Evolutionary conservation across 257 asterid genomes (phyloP).

Genomic region (Nicotiana paniculata): DNA sequence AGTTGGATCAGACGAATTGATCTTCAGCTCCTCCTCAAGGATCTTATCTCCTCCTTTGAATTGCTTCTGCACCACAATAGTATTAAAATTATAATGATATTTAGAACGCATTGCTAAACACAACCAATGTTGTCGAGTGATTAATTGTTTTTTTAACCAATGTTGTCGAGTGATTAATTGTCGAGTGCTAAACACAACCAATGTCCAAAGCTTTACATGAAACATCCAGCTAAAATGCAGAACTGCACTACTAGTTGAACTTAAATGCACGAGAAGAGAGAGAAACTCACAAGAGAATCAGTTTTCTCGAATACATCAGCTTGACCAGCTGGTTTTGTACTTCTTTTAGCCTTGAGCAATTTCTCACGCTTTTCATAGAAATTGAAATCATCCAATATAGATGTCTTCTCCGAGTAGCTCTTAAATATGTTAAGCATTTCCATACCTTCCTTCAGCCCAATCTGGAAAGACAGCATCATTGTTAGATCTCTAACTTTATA

Average conservation of each 20-base stretch:
- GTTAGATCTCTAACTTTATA: not conserved
- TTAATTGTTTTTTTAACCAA: too few relatives aligned
- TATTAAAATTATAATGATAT: not conserved
- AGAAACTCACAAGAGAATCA: slow-evolving; percentile 29
- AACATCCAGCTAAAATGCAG: not conserved
- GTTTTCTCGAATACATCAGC: slow-evolving; percentile 15
- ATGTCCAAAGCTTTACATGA: not conserved
- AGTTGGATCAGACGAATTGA: slow-evolving; percentile 18
- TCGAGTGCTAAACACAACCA: too few relatives aligned
- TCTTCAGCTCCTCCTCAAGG: slow-evolving; percentile 24
- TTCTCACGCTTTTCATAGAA: slow-evolving; percentile 73
- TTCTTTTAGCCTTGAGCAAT: slow-evolving; percentile 40
- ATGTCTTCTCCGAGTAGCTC: slow-evolving; percentile 45
- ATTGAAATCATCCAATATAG: slow-evolving; percentile 57
- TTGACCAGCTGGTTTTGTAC: slow-evolving; percentile 18
- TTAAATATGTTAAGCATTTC: slow-evolving; percentile 77
- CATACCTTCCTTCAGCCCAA: slow-evolving; percentile 59
- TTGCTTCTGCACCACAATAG: slow-evolving; percentile 27
- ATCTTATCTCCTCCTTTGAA: slow-evolving; percentile 27
- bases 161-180: not conserved
- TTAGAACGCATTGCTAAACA: not conserved
- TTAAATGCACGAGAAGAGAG: not conserved
- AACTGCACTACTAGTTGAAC: not conserved
- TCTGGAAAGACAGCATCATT: slow-evolving; percentile 23
- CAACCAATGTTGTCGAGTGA: not conserved